Percentiles rank a stretch among this genome's conserved stretches.
These are phyloP conservation scores for Panus rudis DNA, from an alignment of 768 basidiomycete genomes.

Conservation along the genomic window DNA sequence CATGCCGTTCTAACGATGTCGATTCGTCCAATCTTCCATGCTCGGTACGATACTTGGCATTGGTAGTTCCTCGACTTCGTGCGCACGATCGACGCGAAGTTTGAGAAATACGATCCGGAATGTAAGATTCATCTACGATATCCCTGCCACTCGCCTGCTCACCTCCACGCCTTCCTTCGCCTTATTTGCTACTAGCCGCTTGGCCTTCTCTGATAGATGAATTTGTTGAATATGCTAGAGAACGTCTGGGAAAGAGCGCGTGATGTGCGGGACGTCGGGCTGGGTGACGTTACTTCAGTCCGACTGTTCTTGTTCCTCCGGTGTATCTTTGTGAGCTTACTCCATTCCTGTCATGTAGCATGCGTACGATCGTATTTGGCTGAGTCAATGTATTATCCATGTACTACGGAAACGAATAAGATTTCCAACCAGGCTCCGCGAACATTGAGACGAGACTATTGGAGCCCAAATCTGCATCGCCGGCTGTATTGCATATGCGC, in stretches of 20 bases:
- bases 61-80: constrained; percentile 73
- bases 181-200: constrained; percentile 41
- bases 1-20: not conserved
- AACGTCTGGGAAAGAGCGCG: constrained; percentile 21
- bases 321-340: not conserved
- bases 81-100: constrained; percentile 64
- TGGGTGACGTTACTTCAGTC: not conserved
- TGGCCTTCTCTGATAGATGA: constrained; percentile 88
- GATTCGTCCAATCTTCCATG: too few species aligned
- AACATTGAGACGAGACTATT: too few species aligned
- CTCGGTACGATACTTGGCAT: not conserved
- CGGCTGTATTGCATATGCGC: too few species aligned
- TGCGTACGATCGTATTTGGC: too few species aligned
- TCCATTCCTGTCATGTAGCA: too few species aligned
- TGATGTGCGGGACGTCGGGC: constrained; percentile 2
- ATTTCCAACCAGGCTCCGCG: too few species aligned
- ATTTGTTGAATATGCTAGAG: constrained; percentile 64
- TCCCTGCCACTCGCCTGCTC: not conserved
- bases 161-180: constrained; percentile 8
- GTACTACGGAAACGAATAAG: too few species aligned
- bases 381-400: too few species aligned
- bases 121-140: constrained; percentile 33
- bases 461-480: too few species aligned
- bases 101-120: constrained; percentile 69
- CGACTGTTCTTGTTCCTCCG: not conserved